Evolutionary conservation across 768 basidiomycete species (phyloP), one percentile per base, ranked within the genome.

Genomic region (Trametopsis cervina): DNA sequence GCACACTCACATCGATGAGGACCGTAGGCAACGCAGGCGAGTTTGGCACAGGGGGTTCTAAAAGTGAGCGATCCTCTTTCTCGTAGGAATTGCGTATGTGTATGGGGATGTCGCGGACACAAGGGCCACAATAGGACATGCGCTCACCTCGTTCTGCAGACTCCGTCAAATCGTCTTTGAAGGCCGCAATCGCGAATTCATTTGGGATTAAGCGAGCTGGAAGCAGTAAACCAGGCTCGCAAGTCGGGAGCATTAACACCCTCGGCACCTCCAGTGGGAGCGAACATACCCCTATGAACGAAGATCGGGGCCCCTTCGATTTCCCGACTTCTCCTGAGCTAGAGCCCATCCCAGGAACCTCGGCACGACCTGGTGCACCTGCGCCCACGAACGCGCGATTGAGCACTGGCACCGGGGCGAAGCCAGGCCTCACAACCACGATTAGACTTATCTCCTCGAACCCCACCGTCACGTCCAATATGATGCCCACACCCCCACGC

Each of bases 31-130:
- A 58, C 33, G 65, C 74, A 26, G 76, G 77, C n/a, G 89, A 90
- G 61, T 90, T 90, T 63, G 89, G 87, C 3, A 80, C 79, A 3
- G 75, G 69, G 36, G 60, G 64, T n/a, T 80, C 82, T n/a, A 83
- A 80, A 68, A 66, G 84, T 83, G 57, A 44, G 75, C 67, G 18
- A 15, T 52, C 29, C 7, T 33, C 15, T 7, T 33, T 15, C 29
- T 33, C n/a, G n/a, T n/a, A n/a, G n/a, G n/a, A n/a, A n/a, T n/a
- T n/a, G n/a, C n/a, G n/a, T n/a, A n/a, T n/a, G n/a, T n/a, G n/a
- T n/a, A n/a, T n/a, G n/a, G n/a, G n/a, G n/a, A n/a, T n/a, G n/a
- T n/a, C n/a, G n/a, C n/a, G n/a, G n/a, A n/a, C n/a, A n/a, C n/a
- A n/a, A n/a, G n/a, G n/a, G n/a, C n/a, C n/a, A n/a, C n/a, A n/a